Percentiles rank a stretch among this genome's conserved stretches.
Evolutionary conservation across 495 filamentous ascomycete genomes (phyloP).

Genomic region (Gamarada debralockiae): DNA sequence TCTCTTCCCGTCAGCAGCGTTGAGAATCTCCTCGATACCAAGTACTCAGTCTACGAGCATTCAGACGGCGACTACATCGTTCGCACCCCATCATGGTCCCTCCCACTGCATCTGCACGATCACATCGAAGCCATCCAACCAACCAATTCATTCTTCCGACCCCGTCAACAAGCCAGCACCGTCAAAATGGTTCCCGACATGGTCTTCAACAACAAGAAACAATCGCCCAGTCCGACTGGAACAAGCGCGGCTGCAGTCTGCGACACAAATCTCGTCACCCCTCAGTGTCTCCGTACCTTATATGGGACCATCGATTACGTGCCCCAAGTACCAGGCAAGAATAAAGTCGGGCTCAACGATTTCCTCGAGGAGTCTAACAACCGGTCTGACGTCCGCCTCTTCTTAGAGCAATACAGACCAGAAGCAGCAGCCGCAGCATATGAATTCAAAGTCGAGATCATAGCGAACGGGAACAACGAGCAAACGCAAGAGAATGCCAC

Average conservation of each 20-base stretch:
- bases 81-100: conserved; percentile 43
- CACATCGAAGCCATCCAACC: conserved; percentile 64
- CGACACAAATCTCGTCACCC: conserved; percentile 11
- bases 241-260: neutral
- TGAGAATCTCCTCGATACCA: conserved; percentile 52
- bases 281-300: conserved; percentile 24
- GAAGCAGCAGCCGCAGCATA: conserved; percentile 44
- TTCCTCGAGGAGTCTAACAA: conserved; percentile 67
- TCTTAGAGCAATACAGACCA: conserved; percentile 43
- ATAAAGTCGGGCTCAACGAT: conserved; percentile 46
- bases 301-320: conserved; percentile 20
- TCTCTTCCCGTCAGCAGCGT: conserved; percentile 46
- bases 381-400: conserved; percentile 56
- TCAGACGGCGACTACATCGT: conserved; percentile 27
- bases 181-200: neutral
- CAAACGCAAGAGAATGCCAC: conserved; percentile 42
- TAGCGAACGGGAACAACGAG: conserved; percentile 57
- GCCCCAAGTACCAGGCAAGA: conserved; percentile 28
- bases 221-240: neutral
- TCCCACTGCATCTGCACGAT: conserved; percentile 49
- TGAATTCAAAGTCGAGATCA: conserved; percentile 53
- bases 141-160: conserved; percentile 56
- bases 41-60: conserved; percentile 56
- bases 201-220: neutral
- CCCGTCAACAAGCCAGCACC: neutral